Evolutionary conservation across 139 green algal species (phyloP).

Genomic region (Micractinium conductrix): DNA sequence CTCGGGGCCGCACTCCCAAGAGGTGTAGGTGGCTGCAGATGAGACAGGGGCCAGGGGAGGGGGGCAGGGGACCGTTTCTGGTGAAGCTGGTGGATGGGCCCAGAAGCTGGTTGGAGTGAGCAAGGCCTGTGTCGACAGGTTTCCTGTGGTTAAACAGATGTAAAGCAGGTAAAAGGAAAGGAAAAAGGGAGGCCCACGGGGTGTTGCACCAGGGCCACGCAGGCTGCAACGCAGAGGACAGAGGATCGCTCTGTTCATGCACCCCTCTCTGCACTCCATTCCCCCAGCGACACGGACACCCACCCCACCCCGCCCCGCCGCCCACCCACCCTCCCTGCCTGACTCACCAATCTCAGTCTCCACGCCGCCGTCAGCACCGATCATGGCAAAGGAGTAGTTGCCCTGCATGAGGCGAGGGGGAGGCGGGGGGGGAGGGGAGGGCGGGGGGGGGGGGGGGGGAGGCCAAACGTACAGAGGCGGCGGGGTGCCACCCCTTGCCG

Average conservation of each 20-base stretch:
- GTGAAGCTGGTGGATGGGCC: neutral
- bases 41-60: neutral
- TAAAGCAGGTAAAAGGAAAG: too few relatives aligned
- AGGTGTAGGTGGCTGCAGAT: neutral
- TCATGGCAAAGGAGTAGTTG: neutral
- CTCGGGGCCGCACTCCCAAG: conserved; percentile 1
- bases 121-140: too few relatives aligned
- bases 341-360: conserved; percentile 4
- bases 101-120: neutral
- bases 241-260: too few relatives aligned
- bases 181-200: neutral
- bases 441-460: too few relatives aligned
- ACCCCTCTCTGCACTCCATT: too few relatives aligned
- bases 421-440: too few relatives aligned
- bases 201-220: too few relatives aligned
- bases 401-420: too few relatives aligned
- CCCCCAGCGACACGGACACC: neutral
- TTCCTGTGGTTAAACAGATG: too few relatives aligned
- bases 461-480: too few relatives aligned
- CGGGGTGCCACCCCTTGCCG: too few relatives aligned
- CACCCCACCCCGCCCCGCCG: neutral
- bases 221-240: too few relatives aligned
- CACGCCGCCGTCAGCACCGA: neutral
- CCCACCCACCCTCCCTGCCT: neutral
- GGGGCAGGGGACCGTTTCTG: neutral